These are phyloP conservation scores for Crithidia acanthocephali DNA, from an alignment of 208 protist species.

Conservation along the genomic window DNA sequence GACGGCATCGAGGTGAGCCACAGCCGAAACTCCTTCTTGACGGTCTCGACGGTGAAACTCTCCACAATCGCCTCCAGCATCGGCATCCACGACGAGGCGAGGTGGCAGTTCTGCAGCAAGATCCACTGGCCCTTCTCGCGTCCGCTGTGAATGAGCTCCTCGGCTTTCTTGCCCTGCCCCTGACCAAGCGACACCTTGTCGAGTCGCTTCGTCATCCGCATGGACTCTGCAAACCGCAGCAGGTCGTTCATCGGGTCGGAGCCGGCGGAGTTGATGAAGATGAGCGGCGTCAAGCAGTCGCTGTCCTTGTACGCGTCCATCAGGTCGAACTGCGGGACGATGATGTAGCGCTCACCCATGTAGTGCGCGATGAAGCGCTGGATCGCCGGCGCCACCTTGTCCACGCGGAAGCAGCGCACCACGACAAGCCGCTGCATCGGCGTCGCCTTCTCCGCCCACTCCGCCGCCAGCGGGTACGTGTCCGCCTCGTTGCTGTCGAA, in stretches of 20 bases:
- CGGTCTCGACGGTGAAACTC: conserved; percentile 90
- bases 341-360: conserved; percentile 95
- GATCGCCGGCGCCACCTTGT: conserved; percentile 96
- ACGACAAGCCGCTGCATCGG: conserved; percentile 95
- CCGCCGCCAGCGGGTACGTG: conserved; percentile 75
- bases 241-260: conserved; percentile 97
- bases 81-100: conserved; percentile 96
- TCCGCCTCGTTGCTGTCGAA: conserved; percentile 93
- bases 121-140: conserved; percentile 95
- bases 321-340: conserved; percentile 96
- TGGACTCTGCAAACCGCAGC: conserved; percentile 95
- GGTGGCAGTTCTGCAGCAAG: conserved; percentile 98
- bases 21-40: conserved; percentile 97
- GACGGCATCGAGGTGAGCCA: conserved; percentile 99
- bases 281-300: conserved; percentile 93
- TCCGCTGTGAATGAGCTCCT: conserved; percentile 89
- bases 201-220: conserved; percentile 94
- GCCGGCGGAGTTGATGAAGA: conserved; percentile 97
- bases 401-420: conserved; percentile 95
- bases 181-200: conserved; percentile 97
- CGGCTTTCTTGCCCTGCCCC: conserved; percentile 95
- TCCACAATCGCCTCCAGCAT: conserved; percentile 95
- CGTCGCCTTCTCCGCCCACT: conserved; percentile 83
- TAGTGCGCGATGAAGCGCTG: conserved; percentile 93
- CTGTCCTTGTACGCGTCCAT: conserved; percentile 95